A percentile compares a stretch with the other conserved stretches of the same genome.
These are phyloP conservation scores for Dalechampia spathulata DNA, from an alignment of 441 rosid genomes.

Conservation along the genomic window DNA sequence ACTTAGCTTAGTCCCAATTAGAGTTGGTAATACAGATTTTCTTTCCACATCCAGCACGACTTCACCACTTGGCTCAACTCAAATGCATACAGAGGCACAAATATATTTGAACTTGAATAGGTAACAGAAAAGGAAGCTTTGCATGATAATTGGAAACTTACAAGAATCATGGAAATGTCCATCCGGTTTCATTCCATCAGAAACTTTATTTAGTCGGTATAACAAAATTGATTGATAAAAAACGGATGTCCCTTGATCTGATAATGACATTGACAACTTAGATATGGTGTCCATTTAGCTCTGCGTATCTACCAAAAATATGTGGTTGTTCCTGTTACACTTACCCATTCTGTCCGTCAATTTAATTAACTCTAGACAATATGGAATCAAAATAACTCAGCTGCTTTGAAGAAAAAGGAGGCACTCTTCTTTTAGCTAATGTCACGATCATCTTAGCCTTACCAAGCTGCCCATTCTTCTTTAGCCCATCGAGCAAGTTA, in stretches of 20 bases:
- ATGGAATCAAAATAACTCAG: constrained; percentile 36
- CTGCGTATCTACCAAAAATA: constrained; percentile 16
- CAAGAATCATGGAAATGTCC: constrained; percentile 9
- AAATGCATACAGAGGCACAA: too few relatives aligned
- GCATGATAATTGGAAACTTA: constrained; percentile 15
- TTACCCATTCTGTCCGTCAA: constrained; percentile 4
- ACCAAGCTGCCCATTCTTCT: constrained; percentile 32
- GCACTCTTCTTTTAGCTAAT: constrained; percentile 39
- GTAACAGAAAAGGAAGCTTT: not conserved
- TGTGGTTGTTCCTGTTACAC: constrained; percentile 14
- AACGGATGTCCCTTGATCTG: constrained; percentile 8
- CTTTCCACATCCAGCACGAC: too few relatives aligned
- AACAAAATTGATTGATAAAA: constrained; percentile 17
- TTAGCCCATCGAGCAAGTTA: constrained; percentile 50
- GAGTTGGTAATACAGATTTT: too few relatives aligned
- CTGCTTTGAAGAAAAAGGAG: constrained; percentile 50
- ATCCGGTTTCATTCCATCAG: constrained; percentile 13
- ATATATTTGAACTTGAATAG: too few relatives aligned
- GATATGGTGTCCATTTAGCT: constrained; percentile 11
- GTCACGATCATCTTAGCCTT: constrained; percentile 48
- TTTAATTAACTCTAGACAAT: constrained; percentile 19
- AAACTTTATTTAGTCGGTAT: constrained; percentile 20
- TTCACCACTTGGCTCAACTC: too few relatives aligned
- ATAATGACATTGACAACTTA: constrained; percentile 1
- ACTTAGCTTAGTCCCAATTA: too few relatives aligned